phyloP scores from a whole-genome alignment of 140 eudicot species.

The Anethum foeniculum region DNA sequence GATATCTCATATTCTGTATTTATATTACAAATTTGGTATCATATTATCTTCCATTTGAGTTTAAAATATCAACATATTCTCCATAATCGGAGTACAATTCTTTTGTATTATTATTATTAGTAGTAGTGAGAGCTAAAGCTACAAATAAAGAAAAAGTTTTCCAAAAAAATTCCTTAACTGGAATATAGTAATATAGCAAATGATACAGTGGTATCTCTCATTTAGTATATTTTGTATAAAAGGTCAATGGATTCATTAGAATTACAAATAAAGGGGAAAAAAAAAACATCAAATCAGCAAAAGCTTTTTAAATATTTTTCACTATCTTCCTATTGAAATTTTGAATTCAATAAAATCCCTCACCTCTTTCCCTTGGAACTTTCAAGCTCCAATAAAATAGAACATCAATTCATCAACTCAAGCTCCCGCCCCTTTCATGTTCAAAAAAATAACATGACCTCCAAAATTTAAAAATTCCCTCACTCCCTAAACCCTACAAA shows the following conservation, averaged over 20 bases:
- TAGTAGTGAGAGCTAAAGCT: background rate
- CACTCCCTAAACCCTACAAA: background rate
- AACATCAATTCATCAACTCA: background rate
- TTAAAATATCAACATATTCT: background rate
- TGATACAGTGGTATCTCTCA: background rate
- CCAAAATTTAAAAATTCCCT: background rate
- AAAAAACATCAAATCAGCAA: background rate
- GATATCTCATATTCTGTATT: conserved; percentile 14
- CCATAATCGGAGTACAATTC: background rate
- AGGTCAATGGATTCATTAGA: background rate
- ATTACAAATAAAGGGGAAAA: background rate
- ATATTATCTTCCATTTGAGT: background rate
- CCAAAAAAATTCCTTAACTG: background rate
- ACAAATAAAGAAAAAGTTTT: too few relatives aligned
- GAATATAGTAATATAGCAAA: background rate
- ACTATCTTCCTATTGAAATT: background rate
- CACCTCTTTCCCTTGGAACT: background rate
- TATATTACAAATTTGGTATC: background rate
- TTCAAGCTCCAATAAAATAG: background rate
- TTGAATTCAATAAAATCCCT: too few relatives aligned
- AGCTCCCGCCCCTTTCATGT: background rate
- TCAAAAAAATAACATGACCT: background rate
- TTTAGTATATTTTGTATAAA: background rate
- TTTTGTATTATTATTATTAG: background rate
- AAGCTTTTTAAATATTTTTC: background rate